A percentile compares a stretch with the other conserved stretches of the same genome.
These are phyloP conservation scores for Neophaeococcomyces mojaviensis DNA, from an alignment of 2,329 filamentous ascomycete genomes.

Conservation along the genomic window DNA sequence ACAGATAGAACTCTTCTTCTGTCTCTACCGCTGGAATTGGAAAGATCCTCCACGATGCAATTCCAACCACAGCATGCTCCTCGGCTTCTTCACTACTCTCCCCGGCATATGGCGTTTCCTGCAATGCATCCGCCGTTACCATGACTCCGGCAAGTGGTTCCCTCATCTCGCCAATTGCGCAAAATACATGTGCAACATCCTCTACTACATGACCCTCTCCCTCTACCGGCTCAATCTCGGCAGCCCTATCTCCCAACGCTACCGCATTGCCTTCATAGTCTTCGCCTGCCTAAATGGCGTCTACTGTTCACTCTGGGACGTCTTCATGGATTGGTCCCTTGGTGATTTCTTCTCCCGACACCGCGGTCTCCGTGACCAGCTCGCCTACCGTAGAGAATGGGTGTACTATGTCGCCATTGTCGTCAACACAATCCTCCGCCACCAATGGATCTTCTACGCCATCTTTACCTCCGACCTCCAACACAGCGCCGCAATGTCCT, in stretches of 20 bases:
- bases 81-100: constrained; percentile 78
- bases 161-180: constrained; percentile 88
- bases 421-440: constrained; percentile 75
- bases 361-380: constrained; percentile 63
- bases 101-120: constrained; percentile 85
- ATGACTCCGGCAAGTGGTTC: constrained; percentile 77
- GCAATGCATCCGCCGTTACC: constrained; percentile 84
- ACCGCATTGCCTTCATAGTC: constrained; percentile 64
- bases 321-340: constrained; percentile 95
- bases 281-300: constrained; percentile 75
- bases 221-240: constrained; percentile 65
- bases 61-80: constrained; percentile 69
- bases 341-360: constrained; percentile 66
- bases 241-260: constrained; percentile 32
- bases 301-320: constrained; percentile 85
- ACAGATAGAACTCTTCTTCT: constrained; percentile 90
- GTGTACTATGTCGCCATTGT: constrained; percentile 81
- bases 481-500: constrained; percentile 75
- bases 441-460: constrained; percentile 90
- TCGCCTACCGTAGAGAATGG: constrained; percentile 72
- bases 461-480: constrained; percentile 73
- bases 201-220: constrained; percentile 70
- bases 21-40: constrained; percentile 79
- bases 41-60: constrained; percentile 68
- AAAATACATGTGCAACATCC: constrained; percentile 81